phyloP scores from a whole-genome alignment of 257 asterid genomes.

The Jacaranda mimosifolia region DNA sequence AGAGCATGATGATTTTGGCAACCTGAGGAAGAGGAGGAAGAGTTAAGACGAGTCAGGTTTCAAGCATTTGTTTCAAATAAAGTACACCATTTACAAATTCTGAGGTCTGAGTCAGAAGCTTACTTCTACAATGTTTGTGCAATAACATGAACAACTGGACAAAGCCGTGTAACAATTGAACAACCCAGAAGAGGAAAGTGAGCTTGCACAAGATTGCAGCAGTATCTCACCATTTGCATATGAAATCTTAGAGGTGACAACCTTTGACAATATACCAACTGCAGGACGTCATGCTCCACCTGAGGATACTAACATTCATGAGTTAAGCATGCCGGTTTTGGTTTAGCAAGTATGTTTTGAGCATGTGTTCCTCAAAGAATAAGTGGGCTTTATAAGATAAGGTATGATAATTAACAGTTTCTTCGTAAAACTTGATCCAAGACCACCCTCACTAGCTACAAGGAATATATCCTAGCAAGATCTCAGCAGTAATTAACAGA shows the following conservation, averaged over 20 bases:
- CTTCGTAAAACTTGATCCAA: neutral
- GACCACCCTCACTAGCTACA: neutral
- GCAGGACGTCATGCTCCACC: slow-evolving; percentile 66
- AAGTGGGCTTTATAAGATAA: neutral
- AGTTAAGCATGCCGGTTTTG: slow-evolving; percentile 22
- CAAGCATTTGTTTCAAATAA: too few species aligned
- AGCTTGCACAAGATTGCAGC: slow-evolving; percentile 48
- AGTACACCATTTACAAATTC: neutral
- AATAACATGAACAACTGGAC: slow-evolving; percentile 58
- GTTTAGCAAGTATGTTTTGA: neutral
- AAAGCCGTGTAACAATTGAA: slow-evolving; percentile 53
- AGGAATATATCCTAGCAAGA: too few species aligned
- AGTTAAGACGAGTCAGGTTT: neutral
- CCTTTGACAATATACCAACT: slow-evolving; percentile 52
- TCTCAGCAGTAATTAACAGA: too few species aligned
- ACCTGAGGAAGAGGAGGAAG: neutral
- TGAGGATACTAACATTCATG: slow-evolving; percentile 52
- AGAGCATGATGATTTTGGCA: neutral
- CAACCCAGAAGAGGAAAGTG: slow-evolving; percentile 62
- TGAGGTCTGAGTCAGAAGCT: slow-evolving; percentile 12
- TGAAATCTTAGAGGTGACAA: too few species aligned
- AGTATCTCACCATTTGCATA: too few species aligned
- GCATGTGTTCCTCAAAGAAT: neutral
- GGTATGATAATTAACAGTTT: neutral
- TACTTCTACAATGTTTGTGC: slow-evolving; percentile 67